phyloP scores from a whole-genome alignment of 805 yeast genomes.

The Candida piceae region DNA sequence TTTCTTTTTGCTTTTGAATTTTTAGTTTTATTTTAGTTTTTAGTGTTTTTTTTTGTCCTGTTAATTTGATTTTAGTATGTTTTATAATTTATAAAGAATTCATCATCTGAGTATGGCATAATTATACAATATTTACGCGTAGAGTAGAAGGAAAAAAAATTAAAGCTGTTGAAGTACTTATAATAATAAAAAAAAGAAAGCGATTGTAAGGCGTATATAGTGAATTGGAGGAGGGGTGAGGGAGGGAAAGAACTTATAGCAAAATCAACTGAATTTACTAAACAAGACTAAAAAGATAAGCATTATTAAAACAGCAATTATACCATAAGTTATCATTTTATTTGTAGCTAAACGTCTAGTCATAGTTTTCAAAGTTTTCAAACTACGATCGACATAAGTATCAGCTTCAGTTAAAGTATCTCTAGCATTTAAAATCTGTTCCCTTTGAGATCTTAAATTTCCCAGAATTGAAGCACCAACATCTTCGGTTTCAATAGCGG shows the following conservation, averaged over 20 bases:
- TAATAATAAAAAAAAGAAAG: too few relatives aligned
- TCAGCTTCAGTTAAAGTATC: conserved; percentile 87
- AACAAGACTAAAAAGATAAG: conserved; percentile 79
- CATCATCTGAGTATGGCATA: too few relatives aligned
- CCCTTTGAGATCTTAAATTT: conserved; percentile 89
- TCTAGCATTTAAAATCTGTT: conserved; percentile 82
- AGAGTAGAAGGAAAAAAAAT: too few relatives aligned
- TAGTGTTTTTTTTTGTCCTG: neutral
- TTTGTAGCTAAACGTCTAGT: conserved; percentile 89
- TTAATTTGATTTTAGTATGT: neutral
- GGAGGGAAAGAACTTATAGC: too few relatives aligned
- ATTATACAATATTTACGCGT: too few relatives aligned
- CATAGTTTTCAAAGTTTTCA: conserved; percentile 85
- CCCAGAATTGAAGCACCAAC: conserved; percentile 87
- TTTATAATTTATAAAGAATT: too few relatives aligned
- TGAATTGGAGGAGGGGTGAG: too few relatives aligned
- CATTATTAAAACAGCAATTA: conserved; percentile 79
- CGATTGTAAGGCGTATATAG: too few relatives aligned
- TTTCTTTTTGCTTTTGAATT: neutral
- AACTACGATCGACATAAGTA: conserved; percentile 82
- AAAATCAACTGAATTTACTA: conserved; percentile 64
- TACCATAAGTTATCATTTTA: conserved; percentile 83
- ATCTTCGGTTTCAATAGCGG: conserved; percentile 88
- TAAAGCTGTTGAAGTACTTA: too few relatives aligned
- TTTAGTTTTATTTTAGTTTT: neutral